phyloP scores from a whole-genome alignment of 768 basidiomycete genomes.

The Tricholoma matsutake region DNA sequence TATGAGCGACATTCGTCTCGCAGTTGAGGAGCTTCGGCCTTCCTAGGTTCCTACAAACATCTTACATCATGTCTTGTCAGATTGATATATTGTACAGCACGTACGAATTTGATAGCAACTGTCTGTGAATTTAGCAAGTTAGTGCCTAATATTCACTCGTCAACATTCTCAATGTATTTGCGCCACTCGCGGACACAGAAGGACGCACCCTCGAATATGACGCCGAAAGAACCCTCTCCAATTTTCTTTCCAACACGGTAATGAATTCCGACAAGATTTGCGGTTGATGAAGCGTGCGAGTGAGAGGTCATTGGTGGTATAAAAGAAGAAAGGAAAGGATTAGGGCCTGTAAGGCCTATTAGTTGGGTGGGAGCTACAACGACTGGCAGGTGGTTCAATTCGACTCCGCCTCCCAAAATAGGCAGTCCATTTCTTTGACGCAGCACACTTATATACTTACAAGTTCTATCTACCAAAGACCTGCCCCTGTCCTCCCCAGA shows the following conservation, averaged over 20 bases:
- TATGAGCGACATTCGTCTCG: constrained; percentile 98
- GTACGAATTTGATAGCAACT: constrained; percentile 99
- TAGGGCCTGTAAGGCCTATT: constrained; percentile 27
- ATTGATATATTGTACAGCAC: constrained; percentile 33
- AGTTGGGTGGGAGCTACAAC: constrained; percentile 21
- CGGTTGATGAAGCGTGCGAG: constrained; percentile 55
- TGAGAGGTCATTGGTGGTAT: constrained; percentile 51
- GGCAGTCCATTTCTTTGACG: background rate
- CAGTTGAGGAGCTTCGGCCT: constrained; percentile 96
- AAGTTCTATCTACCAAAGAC: too few species aligned
- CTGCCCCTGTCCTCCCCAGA: background rate
- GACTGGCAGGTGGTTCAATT: constrained; percentile 13
- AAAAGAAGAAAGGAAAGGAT: constrained; percentile 26
- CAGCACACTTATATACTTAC: too few species aligned
- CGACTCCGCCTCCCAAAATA: constrained; percentile 18
- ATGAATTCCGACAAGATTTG: constrained; percentile 91
- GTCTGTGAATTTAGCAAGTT: constrained; percentile 98
- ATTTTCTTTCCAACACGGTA: constrained; percentile 99
- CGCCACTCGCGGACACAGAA: background rate
- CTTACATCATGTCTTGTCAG: constrained; percentile 5
- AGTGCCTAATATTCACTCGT: constrained; percentile 56
- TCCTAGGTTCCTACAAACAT: constrained; percentile 74
- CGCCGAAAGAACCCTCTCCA: constrained; percentile 97
- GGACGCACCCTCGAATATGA: constrained; percentile 81
- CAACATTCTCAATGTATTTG: constrained; percentile 7